These are phyloP conservation scores for Obelidium mucronatum DNA, from an alignment of 192 early-diverging fungal genomes.

Conservation along the genomic window DNA sequence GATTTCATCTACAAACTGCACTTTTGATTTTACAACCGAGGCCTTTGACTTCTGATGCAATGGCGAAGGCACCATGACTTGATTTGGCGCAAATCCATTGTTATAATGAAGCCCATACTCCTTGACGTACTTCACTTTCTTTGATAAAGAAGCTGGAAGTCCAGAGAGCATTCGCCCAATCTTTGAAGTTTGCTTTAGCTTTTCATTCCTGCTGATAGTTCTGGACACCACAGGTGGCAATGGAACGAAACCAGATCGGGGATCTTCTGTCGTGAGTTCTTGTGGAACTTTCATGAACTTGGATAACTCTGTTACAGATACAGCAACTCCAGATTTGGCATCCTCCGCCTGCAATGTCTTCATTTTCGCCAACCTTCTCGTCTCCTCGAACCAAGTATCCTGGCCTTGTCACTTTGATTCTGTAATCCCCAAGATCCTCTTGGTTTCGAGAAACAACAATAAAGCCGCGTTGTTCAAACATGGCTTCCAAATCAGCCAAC, in stretches of 20 bases:
- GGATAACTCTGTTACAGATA: conserved; percentile 11
- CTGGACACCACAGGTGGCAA: conserved; percentile 6
- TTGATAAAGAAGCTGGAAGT: conserved; percentile 4
- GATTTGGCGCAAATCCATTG: neutral
- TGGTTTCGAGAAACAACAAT: neutral
- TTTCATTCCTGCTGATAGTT: conserved; percentile 27
- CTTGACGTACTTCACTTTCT: conserved; percentile 29
- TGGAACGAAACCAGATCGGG: neutral
- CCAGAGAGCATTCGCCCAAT: conserved; percentile 19
- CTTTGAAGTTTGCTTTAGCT: conserved; percentile 16
- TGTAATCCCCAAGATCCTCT: conserved; percentile 23
- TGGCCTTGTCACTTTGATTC: conserved; percentile 17
- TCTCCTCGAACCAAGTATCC: conserved; percentile 15
- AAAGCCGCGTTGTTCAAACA: conserved; percentile 27
- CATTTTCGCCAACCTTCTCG: neutral
- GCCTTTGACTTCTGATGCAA: neutral
- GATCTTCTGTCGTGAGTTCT: neutral
- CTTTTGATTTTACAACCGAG: neutral
- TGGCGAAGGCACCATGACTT: neutral
- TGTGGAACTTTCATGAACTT: conserved; percentile 14
- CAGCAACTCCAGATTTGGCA: neutral
- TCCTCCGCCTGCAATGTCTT: no score
- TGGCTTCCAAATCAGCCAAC: conserved; percentile 23
- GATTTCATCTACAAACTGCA: conserved; percentile 63
- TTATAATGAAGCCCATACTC: conserved; percentile 33